Percentiles rank a stretch among this genome's conserved stretches.
Evolutionary conservation across 352 stramenopile species (phyloP).

Genomic region (Pythium periplocum): DNA sequence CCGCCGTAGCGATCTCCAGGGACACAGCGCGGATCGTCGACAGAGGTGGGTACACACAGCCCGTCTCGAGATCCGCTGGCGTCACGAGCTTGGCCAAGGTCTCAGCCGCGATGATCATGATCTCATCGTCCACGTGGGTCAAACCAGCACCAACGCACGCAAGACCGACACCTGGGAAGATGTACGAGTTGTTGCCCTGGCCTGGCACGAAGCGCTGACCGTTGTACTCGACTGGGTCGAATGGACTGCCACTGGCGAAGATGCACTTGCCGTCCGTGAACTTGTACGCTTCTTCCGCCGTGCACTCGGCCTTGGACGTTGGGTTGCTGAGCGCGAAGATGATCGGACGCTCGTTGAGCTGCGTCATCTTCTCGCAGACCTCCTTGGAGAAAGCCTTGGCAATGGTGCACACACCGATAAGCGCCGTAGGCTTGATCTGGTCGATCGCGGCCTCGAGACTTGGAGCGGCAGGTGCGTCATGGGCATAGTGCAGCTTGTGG

Average conservation of each 20-base stretch:
- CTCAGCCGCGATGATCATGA: constrained; percentile 81
- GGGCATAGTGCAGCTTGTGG: constrained; percentile 88
- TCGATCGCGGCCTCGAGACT: constrained; percentile 77
- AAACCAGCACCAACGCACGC: constrained; percentile 86
- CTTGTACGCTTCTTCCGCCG: constrained; percentile 94
- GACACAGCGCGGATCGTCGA: constrained; percentile 91
- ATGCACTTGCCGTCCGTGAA: constrained; percentile 95
- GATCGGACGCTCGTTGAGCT: constrained; percentile 88
- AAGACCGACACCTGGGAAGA: constrained; percentile 96
- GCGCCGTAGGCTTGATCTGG: constrained; percentile 87
- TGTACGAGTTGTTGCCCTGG: constrained; percentile 96
- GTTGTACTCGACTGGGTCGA: constrained; percentile 91
- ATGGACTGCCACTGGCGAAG: constrained; percentile 95
- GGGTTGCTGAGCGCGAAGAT: constrained; percentile 97
- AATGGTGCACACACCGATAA: constrained; percentile 94
- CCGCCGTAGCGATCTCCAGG: constrained; percentile 88
- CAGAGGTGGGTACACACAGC: constrained; percentile 93
- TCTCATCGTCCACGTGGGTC: constrained; percentile 71
- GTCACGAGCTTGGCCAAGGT: constrained; percentile 72
- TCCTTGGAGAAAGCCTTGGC: constrained; percentile 86
- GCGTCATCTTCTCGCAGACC: constrained; percentile 87
- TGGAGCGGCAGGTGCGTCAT: constrained; percentile 61
- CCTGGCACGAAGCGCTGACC: constrained; percentile 80
- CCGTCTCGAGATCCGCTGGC: constrained; percentile 85
- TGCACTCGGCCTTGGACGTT: constrained; percentile 95